Percentiles rank a stretch among this genome's conserved stretches.
phyloP scores from a whole-genome alignment of 2,329 filamentous ascomycete species.

The Ambrosiella xylebori region DNA sequence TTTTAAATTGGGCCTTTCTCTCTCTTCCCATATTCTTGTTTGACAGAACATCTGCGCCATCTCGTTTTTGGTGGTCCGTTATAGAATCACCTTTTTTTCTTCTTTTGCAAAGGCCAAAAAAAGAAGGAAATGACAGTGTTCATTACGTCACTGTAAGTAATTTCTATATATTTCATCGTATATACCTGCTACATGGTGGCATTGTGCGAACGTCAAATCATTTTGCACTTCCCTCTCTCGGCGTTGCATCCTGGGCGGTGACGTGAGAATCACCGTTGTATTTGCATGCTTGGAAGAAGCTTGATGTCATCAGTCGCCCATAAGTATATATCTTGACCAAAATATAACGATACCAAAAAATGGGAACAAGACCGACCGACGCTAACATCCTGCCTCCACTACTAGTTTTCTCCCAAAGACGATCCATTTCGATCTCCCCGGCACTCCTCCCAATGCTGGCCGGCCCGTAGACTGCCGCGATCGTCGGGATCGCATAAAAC shows the following conservation, averaged over 20 bases:
- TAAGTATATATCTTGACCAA: too few species aligned
- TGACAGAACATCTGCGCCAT: too few species aligned
- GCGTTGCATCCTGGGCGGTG: neutral
- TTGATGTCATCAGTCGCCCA: neutral
- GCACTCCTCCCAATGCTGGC: slow-evolving; percentile 27
- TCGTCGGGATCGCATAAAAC: slow-evolving; percentile 17
- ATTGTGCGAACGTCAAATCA: neutral
- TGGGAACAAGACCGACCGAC: neutral
- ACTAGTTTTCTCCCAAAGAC: slow-evolving; percentile 80
- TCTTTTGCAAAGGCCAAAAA: neutral
- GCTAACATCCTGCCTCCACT: neutral
- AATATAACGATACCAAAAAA: too few species aligned
- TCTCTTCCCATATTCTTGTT: too few species aligned
- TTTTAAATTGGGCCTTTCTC: too few species aligned
- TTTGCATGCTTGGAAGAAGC: neutral
- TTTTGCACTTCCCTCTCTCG: neutral
- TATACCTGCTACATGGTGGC: neutral
- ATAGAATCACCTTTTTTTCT: neutral
- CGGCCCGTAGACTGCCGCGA: slow-evolving; percentile 16
- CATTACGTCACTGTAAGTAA: slow-evolving; percentile 30
- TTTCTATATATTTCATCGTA: neutral
- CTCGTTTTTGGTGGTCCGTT: too few species aligned
- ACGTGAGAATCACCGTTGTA: neutral
- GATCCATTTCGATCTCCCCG: slow-evolving; percentile 62
- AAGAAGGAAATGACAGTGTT: slow-evolving; percentile 30